A percentile compares a stretch with the other conserved stretches of the same genome.
Conservation (phyloP, 768 basidiomycete species). For the Leccinum truebloodii region DNA sequence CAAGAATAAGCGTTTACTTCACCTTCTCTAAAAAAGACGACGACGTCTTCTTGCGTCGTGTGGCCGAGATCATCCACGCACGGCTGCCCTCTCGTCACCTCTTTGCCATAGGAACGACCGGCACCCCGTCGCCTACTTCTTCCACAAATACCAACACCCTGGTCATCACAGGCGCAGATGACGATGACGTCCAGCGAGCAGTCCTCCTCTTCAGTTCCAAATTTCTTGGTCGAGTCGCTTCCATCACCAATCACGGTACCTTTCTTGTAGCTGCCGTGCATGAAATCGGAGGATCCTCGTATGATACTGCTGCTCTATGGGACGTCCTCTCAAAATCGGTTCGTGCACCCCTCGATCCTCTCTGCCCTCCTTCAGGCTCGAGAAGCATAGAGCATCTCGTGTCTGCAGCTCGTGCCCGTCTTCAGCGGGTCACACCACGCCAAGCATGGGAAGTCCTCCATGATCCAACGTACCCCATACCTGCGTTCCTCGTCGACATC, state of each 20-base stretch:
- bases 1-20: slow-evolving; percentile 59
- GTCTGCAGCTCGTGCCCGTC: slow-evolving; percentile 54
- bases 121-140: slow-evolving; percentile 33
- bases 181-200: slow-evolving; percentile 63
- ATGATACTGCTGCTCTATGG: slow-evolving; percentile 68
- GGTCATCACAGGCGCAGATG: slow-evolving; percentile 57
- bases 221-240: slow-evolving; percentile 61
- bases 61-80: slow-evolving; percentile 50
- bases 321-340: slow-evolving; percentile 69
- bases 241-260: slow-evolving; percentile 37
- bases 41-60: slow-evolving; percentile 53
- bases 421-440: slow-evolving; percentile 61
- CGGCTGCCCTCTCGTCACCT: slow-evolving; percentile 47
- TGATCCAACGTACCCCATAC: slow-evolving; percentile 51
- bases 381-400: slow-evolving; percentile 59
- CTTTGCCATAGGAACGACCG: slow-evolving; percentile 56
- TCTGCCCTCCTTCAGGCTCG: slow-evolving; percentile 64
- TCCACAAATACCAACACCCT: slow-evolving; percentile 42
- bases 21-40: slow-evolving; percentile 61
- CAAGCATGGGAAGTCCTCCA: slow-evolving; percentile 64
- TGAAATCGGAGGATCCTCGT: slow-evolving; percentile 52
- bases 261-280: slow-evolving; percentile 49
- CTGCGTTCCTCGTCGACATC: slow-evolving; percentile 78
- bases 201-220: slow-evolving; percentile 65
- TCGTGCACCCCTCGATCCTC: slow-evolving; percentile 58